A percentile compares a stretch with the other conserved stretches of the same genome.
Evolutionary conservation across 2,329 filamentous ascomycete species (phyloP).

Genomic region (Phialophora chinensis): DNA sequence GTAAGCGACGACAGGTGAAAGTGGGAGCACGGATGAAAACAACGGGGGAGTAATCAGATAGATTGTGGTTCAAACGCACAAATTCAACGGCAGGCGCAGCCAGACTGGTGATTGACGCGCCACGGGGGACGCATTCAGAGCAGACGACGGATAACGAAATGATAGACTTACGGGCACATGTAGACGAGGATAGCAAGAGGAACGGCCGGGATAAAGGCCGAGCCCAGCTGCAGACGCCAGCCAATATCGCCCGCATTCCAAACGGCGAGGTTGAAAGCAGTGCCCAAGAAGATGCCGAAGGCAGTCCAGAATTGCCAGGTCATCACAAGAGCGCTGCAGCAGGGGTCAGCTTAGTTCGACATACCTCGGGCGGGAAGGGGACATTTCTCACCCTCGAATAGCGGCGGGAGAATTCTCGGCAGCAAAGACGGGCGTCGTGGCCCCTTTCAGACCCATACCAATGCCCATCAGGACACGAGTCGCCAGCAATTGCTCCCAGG

Average conservation of each 20-base stretch:
- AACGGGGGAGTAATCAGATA: not conserved
- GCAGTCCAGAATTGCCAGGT: conserved; percentile 39
- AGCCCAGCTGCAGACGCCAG: conserved; percentile 69
- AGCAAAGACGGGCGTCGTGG: conserved; percentile 42
- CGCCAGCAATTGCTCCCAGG: conserved; percentile 42
- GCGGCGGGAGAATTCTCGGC: conserved; percentile 41
- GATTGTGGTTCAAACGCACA: too few relatives aligned
- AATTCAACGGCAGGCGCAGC: not conserved
- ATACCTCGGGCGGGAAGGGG: not conserved
- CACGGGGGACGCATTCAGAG: not conserved
- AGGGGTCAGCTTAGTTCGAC: not conserved
- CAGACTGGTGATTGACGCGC: not conserved
- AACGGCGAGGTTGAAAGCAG: conserved; percentile 66
- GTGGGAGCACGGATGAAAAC: not conserved
- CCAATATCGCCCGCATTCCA: conserved; percentile 62
- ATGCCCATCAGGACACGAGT: conserved; percentile 42
- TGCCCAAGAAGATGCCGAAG: conserved; percentile 53
- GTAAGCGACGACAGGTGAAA: not conserved
- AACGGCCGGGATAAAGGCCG: conserved; percentile 69
- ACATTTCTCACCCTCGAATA: conserved; percentile 35
- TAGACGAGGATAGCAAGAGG: conserved; percentile 64
- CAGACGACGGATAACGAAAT: not conserved
- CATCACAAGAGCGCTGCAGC: conserved; percentile 42
- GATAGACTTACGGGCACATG: conserved; percentile 46
- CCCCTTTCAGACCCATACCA: conserved; percentile 43